These are phyloP conservation scores for Mycena filopes DNA, from an alignment of 768 basidiomycete genomes.

Conservation along the genomic window DNA sequence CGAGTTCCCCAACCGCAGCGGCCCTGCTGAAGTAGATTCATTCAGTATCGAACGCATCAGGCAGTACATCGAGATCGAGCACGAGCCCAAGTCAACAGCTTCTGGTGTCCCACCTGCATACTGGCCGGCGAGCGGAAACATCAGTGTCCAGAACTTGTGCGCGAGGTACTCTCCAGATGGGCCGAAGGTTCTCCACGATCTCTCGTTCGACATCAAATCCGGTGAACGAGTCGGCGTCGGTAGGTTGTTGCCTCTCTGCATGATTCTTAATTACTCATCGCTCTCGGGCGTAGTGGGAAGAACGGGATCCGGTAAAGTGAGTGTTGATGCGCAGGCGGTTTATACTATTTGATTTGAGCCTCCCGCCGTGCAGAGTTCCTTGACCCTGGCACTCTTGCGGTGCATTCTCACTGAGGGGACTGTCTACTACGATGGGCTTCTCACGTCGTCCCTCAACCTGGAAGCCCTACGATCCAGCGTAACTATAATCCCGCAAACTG, in stretches of 20 bases:
- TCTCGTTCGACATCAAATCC: conserved; percentile 61
- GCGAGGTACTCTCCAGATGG: conserved; percentile 64
- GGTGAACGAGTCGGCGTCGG: conserved; percentile 68
- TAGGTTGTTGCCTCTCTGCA: conserved; percentile 24
- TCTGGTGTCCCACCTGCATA: conserved; percentile 64
- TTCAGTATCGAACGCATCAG: conserved; percentile 57
- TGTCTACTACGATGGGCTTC: conserved; percentile 65
- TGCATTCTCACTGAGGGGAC: conserved; percentile 67
- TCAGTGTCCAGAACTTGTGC: conserved; percentile 42
- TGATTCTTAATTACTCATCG: background rate
- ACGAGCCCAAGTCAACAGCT: conserved; percentile 52
- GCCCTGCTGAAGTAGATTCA: too few relatives aligned
- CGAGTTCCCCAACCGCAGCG: conserved; percentile 44
- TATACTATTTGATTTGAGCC: background rate
- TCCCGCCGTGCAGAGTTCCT: conserved; percentile 53
- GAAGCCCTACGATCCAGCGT: conserved; percentile 65
- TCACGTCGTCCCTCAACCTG: conserved; percentile 61
- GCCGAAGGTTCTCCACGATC: conserved; percentile 63
- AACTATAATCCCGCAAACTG: conserved; percentile 67
- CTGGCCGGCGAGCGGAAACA: conserved; percentile 45
- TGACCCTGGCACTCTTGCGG: conserved; percentile 64
- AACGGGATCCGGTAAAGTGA: conserved; percentile 58
- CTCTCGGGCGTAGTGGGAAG: conserved; percentile 48
- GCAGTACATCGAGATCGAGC: conserved; percentile 64
- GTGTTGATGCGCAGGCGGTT: background rate